These are phyloP conservation scores for Pseudopediastrum boryanum DNA, from an alignment of 139 green algal genomes.

Conservation along the genomic window DNA sequence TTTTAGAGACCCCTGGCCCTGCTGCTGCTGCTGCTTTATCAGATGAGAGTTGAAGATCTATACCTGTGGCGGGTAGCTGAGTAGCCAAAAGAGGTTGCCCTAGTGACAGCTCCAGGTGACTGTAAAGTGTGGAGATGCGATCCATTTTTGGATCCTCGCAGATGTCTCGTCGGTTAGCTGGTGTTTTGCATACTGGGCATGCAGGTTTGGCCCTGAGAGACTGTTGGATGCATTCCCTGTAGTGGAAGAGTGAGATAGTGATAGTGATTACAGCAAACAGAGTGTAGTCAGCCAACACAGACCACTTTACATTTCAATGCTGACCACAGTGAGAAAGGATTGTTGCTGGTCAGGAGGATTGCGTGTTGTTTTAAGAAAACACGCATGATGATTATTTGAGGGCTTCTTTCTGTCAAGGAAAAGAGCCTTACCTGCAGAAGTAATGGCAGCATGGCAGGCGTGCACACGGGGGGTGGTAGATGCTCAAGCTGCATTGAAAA, in stretches of 20 bases:
- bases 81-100: slow-evolving; percentile 24
- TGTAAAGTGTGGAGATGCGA: slow-evolving; percentile 33
- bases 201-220: slow-evolving; percentile 19
- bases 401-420: no score
- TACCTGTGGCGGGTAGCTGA: slow-evolving; percentile 14
- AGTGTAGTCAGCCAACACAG: no score
- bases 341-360: neutral
- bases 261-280: no score
- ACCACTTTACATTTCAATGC: no score
- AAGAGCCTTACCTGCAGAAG: slow-evolving; percentile 63
- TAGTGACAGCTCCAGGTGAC: slow-evolving; percentile 31
- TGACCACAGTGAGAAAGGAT: neutral
- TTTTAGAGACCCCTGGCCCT: neutral
- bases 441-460: slow-evolving; percentile 57
- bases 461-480: slow-evolving; percentile 44
- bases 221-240: slow-evolving; percentile 40
- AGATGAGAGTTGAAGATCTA: neutral
- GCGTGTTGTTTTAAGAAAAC: neutral
- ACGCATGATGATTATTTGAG: neutral
- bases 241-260: neutral
- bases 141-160: slow-evolving; percentile 37
- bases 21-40: neutral
- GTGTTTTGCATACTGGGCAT: slow-evolving; percentile 47
- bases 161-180: slow-evolving; percentile 40
- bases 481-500: slow-evolving; percentile 40